Evolutionary conservation across 1,284 basidiomycete genomes (phyloP).

Genomic region (Gymnopus androsaceus): DNA sequence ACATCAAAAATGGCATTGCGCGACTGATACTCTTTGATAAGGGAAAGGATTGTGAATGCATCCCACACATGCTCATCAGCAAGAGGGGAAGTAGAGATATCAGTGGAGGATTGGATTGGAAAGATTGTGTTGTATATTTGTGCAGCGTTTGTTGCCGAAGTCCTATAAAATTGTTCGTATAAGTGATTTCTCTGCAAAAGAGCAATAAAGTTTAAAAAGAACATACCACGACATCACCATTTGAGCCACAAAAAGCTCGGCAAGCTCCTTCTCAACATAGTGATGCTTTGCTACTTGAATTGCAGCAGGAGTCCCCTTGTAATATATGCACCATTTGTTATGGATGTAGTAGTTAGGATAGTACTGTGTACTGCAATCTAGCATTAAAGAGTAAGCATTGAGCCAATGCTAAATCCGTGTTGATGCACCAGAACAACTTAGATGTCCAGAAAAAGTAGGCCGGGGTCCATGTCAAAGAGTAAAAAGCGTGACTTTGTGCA

Average conservation of each 20-base stretch:
- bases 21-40: slow-evolving; percentile 28
- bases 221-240: slow-evolving; percentile 4
- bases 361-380: neutral
- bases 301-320: neutral
- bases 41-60: slow-evolving; percentile 26
- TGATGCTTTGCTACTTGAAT: neutral
- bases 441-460: neutral
- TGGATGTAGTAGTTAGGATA: slow-evolving; percentile 1
- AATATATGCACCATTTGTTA: neutral
- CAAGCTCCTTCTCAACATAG: neutral
- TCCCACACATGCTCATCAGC: slow-evolving; percentile 32
- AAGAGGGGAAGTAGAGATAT: slow-evolving; percentile 18
- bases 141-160: slow-evolving; percentile 1
- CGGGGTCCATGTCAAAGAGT: neutral
- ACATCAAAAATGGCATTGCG: slow-evolving; percentile 23
- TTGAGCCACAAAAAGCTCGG: neutral
- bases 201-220: neutral
- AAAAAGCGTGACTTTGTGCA: neutral
- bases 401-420: neutral
- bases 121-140: neutral
- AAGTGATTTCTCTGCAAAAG: neutral
- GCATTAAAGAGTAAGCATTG: neutral
- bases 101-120: too few relatives aligned
- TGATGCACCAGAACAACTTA: neutral
- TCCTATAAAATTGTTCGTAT: neutral